Evolutionary conservation across 106 monocot genomes (phyloP), one percentile per base, ranked within the genome.

Genomic region (Allium sativum): DNA sequence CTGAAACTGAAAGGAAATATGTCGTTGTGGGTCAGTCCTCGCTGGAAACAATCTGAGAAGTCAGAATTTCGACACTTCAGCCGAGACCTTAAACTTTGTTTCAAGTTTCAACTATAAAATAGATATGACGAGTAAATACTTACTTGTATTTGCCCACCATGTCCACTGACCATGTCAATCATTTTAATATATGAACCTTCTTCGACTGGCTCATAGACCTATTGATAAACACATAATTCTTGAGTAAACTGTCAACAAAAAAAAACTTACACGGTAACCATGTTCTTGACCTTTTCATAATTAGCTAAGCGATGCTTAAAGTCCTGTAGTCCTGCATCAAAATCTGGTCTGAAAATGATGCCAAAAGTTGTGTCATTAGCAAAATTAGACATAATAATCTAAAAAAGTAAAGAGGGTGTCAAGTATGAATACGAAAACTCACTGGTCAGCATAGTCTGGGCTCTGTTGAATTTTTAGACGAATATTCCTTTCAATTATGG

Each of bases 151-250:
- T 90, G 96, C 42, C 96, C 96, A 61, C 87, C 84, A 56, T 78
- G 55, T 19, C 91, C 96, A 73, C 78, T 91, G 67, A 75, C 87
- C 90, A 98, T 98, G 52, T 98, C 96, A 70, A 98, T 98, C 96
- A 91, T 88, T 70, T 98, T 98, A 58, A 98, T 84, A 55, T 98
- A 98, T 46, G 91, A 98, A 69, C 96, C 96, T 67, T 98, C 96
- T 69, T 98, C 79, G 31, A 98, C 96, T 43, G 96, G 91, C 71
- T 98, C 96, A 70, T 98, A 98, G 0, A 70, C 91, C 96, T 98
- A 52, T 12, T 55, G 90, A 51, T 12, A 61, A 31, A 31, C 0
- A 31, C 31, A 31, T 31, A 31, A 31, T 31, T 31, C 31, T 31
- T 31, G 31, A 5, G 31, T 31, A 31, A 31, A 31, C 31, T 31